These are phyloP conservation scores for Coniochaeta sp. DNA, from an alignment of 2,329 filamentous ascomycete genomes.

Conservation along the genomic window DNA sequence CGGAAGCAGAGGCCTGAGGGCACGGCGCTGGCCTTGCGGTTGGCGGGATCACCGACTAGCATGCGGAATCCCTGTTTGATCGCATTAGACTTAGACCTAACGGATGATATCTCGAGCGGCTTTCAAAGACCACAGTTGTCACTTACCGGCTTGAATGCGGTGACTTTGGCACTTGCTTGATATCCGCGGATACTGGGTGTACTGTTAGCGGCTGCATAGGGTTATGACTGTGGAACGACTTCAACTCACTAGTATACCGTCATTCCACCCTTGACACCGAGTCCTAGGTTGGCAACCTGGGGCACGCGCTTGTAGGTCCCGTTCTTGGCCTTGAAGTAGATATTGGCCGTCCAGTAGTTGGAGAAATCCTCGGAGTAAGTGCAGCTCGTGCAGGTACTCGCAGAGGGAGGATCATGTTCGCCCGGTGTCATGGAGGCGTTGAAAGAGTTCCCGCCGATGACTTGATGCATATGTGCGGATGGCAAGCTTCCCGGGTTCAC, in stretches of 20 bases:
- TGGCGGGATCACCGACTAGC: constrained; percentile 20
- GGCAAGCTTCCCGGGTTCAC: constrained; percentile 27
- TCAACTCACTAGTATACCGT: constrained; percentile 24
- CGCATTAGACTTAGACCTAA: neutral
- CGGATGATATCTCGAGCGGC: neutral
- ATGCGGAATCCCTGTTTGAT: constrained; percentile 21
- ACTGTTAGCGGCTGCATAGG: neutral
- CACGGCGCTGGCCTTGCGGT: constrained; percentile 5
- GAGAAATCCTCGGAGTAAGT: constrained; percentile 24
- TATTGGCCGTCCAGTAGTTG: constrained; percentile 25
- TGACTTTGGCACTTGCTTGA: constrained; percentile 22
- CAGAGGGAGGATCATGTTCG: constrained; percentile 4
- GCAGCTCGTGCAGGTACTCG: constrained; percentile 17
- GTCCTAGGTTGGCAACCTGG: constrained; percentile 23
- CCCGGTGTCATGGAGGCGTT: constrained; percentile 24
- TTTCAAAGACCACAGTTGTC: neutral
- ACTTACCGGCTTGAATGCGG: constrained; percentile 28
- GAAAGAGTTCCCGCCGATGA: constrained; percentile 31
- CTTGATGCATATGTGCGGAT: constrained; percentile 28
- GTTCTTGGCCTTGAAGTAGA: constrained; percentile 18
- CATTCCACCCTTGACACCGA: constrained; percentile 24
- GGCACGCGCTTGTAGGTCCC: constrained; percentile 25
- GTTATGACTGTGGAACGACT: too few species aligned
- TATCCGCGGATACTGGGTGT: constrained; percentile 18
- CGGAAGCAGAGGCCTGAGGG: constrained; percentile 17